Evolutionary conservation across 73 alveolate species (phyloP), one percentile per base, ranked within the genome.

Genomic region (Tetrahymena thermophila): DNA sequence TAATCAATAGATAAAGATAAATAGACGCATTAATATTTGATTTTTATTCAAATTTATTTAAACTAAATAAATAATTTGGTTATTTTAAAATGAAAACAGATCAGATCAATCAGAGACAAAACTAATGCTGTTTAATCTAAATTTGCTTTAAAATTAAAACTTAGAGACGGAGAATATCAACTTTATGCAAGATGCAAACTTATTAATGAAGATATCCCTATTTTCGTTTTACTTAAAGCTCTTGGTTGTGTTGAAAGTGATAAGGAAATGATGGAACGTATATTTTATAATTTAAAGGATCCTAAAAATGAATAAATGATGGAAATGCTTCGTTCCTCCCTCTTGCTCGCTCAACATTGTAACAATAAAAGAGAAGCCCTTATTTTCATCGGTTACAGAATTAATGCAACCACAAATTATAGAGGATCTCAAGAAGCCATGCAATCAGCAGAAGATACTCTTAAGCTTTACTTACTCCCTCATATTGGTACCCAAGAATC

Each of bases 401-500:
- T 99, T 10, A 94, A 98, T 95, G 94, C 97, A 94, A 17, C 93
- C 43, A 89, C 98, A 50, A 97, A 43, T 56, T 85, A 94, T 71
- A 42, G 93, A 58, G 95, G 93, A 84, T 44, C 96, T 35, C 85
- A 94, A 56, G 84, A 57, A 85, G 71, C 94, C 35, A 40, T 21
- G 40, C 55, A 85, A 31, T 98, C 98, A 93, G 99, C 99, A 35
- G 97, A 97, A 58, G 99, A 98, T 44, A 96, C 99, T 34, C 97
- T 99, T 85, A 98, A 98, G 89, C 98, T 95, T 93, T 99, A 99
- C 94, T 98, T 99, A 97, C 98, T 99, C 43, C 99, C 99, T 15
- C 99, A 99, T 96, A 98, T 99, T 25, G 98, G 98, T 35, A 93
- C 93, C 0, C 40, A 94, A 7, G 95, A 94, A n/a, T 58, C 96